phyloP scores from a whole-genome alignment of 108 stramenopile genomes.

The Cylindrotheca fusiformis region DNA sequence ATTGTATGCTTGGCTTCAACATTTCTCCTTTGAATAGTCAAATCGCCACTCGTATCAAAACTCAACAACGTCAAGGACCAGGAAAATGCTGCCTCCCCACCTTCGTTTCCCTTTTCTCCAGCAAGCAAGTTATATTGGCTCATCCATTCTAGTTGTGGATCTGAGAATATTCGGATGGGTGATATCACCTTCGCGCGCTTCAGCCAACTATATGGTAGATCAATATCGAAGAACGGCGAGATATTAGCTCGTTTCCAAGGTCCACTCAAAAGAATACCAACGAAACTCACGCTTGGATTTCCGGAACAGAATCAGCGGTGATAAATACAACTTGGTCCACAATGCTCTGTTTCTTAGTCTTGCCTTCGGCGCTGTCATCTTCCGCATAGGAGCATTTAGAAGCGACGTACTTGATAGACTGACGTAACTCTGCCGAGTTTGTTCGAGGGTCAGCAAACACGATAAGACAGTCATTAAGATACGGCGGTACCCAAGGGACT shows the following conservation, averaged over 20 bases:
- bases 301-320: constrained; percentile 4
- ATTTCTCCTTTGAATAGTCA: background rate
- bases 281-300: constrained; percentile 8
- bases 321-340: constrained; percentile 4
- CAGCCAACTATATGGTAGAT: constrained; percentile 3
- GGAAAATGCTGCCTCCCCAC: background rate
- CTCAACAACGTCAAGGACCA: constrained; percentile 18
- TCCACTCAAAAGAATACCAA: background rate
- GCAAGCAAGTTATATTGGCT: background rate
- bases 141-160: constrained; percentile 5
- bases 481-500: constrained; percentile 31
- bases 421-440: constrained; percentile 13
- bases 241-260: background rate
- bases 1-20: constrained; percentile 1
- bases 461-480: constrained; percentile 7
- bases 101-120: background rate
- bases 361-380: background rate
- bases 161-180: constrained; percentile 7
- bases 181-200: background rate
- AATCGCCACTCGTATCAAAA: constrained; percentile 8
- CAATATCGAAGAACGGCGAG: background rate
- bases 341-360: background rate
- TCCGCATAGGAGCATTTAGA: background rate
- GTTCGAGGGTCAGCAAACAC: constrained; percentile 18
- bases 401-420: constrained; percentile 6